A percentile compares a stretch with the other conserved stretches of the same genome.
phyloP scores from a whole-genome alignment of 306 rosid species.

The Cicer bijugum region DNA sequence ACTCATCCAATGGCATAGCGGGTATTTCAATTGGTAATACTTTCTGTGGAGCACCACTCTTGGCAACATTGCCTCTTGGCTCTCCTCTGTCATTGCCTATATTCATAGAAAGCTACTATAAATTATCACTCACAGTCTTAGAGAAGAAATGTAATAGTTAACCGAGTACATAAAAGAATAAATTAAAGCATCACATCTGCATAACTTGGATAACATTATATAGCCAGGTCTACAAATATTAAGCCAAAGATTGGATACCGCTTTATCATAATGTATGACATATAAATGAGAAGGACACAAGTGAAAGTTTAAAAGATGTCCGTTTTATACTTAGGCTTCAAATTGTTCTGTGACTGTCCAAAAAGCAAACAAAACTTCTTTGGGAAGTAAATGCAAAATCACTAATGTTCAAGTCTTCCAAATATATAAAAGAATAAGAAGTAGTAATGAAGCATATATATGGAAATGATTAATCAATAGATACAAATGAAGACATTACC shows the following conservation, averaged over 20 bases:
- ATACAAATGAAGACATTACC: slow-evolving; percentile 33
- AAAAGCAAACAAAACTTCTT: not conserved
- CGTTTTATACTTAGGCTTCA: too few relatives aligned
- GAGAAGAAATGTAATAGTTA: too few relatives aligned
- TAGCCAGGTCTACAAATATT: not conserved
- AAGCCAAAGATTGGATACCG: too few relatives aligned
- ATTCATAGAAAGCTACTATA: slow-evolving; percentile 14
- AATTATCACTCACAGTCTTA: not conserved
- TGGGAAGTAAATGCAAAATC: not conserved
- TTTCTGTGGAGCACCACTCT: slow-evolving; percentile 73
- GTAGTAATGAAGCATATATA: not conserved
- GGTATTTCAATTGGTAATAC: slow-evolving; percentile 83
- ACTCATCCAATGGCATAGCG: slow-evolving; percentile 66
- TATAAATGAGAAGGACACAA: too few relatives aligned
- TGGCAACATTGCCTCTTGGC: slow-evolving; percentile 66
- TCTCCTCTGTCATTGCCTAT: slow-evolving; percentile 82
- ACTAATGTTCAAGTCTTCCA: not conserved
- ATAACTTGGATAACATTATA: not conserved
- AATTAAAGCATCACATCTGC: too few relatives aligned
- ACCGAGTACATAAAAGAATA: too few relatives aligned
- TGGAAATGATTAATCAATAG: not conserved
- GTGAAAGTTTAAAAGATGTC: too few relatives aligned
- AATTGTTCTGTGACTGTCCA: too few relatives aligned
- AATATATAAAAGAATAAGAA: not conserved
- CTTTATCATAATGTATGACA: too few relatives aligned